Percentiles rank a stretch among this genome's conserved stretches.
Conservation (phyloP, 306 rosid species). For the Cucurbita maxima region DNA sequence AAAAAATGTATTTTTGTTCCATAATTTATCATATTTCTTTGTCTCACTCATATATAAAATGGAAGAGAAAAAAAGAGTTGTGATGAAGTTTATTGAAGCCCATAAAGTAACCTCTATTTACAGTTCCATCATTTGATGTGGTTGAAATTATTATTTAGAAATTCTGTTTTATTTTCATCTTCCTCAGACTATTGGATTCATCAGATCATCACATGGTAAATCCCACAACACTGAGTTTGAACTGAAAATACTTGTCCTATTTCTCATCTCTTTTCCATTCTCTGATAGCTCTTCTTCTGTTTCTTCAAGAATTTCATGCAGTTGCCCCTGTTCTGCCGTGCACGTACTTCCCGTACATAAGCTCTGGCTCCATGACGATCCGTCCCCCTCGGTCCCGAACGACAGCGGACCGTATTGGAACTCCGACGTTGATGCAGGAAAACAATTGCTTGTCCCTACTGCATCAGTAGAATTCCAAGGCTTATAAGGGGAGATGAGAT, state of each 20-base stretch:
- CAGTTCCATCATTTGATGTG: slow-evolving; percentile 31
- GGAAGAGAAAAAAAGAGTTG: too few relatives aligned
- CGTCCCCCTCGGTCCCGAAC: slow-evolving; percentile 43
- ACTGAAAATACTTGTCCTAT: slow-evolving; percentile 52
- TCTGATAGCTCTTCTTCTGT: slow-evolving; percentile 36
- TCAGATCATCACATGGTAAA: slow-evolving; percentile 66
- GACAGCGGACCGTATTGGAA: slow-evolving; percentile 41
- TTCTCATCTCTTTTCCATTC: slow-evolving; percentile 48
- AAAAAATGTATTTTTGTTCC: too few relatives aligned
- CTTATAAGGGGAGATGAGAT: slow-evolving; percentile 32
- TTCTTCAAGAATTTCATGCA: slow-evolving; percentile 48
- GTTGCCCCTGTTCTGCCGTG: slow-evolving; percentile 47
- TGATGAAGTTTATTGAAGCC: too few relatives aligned
- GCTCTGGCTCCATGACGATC: slow-evolving; percentile 79
- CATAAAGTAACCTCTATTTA: too few relatives aligned
- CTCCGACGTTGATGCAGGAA: slow-evolving; percentile 32
- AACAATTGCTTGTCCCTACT: slow-evolving; percentile 45
- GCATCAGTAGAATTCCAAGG: slow-evolving; percentile 49
- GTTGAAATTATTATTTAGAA: slow-evolving; percentile 33
- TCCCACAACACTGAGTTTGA: slow-evolving; percentile 80
- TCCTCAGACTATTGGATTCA: slow-evolving; percentile 48
- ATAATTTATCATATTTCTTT: too few relatives aligned
- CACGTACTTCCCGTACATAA: slow-evolving; percentile 72
- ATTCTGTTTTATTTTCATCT: slow-evolving; percentile 13
- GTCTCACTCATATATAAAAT: too few relatives aligned